Evolutionary conservation across 768 basidiomycete genomes (phyloP).

Genomic region (Boletus speciosus): DNA sequence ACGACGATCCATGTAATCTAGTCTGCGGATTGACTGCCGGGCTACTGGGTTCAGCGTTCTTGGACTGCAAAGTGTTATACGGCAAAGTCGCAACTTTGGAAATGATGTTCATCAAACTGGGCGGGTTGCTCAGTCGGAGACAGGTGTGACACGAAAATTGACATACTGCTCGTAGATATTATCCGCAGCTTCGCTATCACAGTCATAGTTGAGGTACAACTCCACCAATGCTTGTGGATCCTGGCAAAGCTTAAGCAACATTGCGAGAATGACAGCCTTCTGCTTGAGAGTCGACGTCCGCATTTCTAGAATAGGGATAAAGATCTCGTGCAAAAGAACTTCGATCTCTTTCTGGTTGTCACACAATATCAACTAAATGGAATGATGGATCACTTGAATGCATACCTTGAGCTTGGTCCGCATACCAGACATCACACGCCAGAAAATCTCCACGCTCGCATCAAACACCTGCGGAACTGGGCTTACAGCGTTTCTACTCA

Average conservation of each 20-base stretch:
- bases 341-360: conserved; percentile 91
- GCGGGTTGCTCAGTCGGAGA: conserved; percentile 3
- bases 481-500: conserved; percentile 94
- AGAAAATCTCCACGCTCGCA: conserved; percentile 97
- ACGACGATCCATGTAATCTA: conserved; percentile 33
- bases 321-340: conserved; percentile 97
- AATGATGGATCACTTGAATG: not conserved
- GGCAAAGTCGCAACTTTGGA: conserved; percentile 80
- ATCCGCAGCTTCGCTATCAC: conserved; percentile 89
- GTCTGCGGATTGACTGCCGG: conserved; percentile 52
- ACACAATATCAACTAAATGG: conserved; percentile 6
- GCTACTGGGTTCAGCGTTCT: conserved; percentile 55
- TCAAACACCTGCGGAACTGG: conserved; percentile 97
- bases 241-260: conserved; percentile 84
- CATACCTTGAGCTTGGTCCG: conserved; percentile 90
- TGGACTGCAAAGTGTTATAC: conserved; percentile 45
- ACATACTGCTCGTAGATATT: conserved; percentile 95
- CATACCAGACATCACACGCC: conserved; percentile 92
- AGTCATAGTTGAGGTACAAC: conserved; percentile 98
- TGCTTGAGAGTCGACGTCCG: conserved; percentile 92
- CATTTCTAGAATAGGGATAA: conserved; percentile 98
- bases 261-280: conserved; percentile 87
- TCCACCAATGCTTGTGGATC: conserved; percentile 98
- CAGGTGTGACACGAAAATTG: not conserved
- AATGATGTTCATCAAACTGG: conserved; percentile 89